phyloP scores from a whole-genome alignment of 2,329 filamentous ascomycete genomes.

The Colletotrichum eleusines region DNA sequence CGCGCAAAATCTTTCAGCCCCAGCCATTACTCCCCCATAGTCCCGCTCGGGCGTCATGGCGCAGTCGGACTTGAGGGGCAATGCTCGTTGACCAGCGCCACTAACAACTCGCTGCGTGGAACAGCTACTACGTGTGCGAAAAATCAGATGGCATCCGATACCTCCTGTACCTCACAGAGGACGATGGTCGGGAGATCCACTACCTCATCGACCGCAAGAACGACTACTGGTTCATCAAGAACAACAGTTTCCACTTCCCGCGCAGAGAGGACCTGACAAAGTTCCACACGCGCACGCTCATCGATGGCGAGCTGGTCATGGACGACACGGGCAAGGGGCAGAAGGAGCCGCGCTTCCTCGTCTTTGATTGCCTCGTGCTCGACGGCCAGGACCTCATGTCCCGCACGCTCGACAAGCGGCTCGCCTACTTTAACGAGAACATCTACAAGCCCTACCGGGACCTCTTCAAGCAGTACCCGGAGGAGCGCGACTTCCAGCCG shows the following conservation, averaged over 20 bases:
- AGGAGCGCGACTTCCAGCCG: constrained; percentile 76
- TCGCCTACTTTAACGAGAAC: constrained; percentile 85
- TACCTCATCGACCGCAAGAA: constrained; percentile 99
- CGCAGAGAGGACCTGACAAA: constrained; percentile 71
- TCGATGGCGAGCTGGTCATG: constrained; percentile 94
- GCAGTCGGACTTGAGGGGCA: neutral
- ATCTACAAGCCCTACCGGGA: constrained; percentile 79
- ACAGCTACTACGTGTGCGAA: constrained; percentile 94
- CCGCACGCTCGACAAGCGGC: constrained; percentile 85
- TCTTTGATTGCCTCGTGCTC: constrained; percentile 92
- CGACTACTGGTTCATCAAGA: constrained; percentile 89
- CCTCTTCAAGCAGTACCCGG: constrained; percentile 73
- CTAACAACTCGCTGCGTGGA: constrained; percentile 22
- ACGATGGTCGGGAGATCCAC: constrained; percentile 76
- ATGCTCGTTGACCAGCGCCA: neutral
- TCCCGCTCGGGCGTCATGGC: too few relatives aligned
- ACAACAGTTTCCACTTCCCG: constrained; percentile 82
- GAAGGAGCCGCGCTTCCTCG: constrained; percentile 82
- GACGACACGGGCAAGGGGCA: constrained; percentile 78
- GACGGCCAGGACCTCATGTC: constrained; percentile 82
- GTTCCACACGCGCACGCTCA: constrained; percentile 84
- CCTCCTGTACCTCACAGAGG: constrained; percentile 86
- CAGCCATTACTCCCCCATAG: neutral
- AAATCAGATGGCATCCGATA: constrained; percentile 98
- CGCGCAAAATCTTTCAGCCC: neutral